Evolutionary conservation across 2,329 filamentous ascomycete species (phyloP), one percentile per base, ranked within the genome.

Genomic region (Cordyceps pruinosa): DNA sequence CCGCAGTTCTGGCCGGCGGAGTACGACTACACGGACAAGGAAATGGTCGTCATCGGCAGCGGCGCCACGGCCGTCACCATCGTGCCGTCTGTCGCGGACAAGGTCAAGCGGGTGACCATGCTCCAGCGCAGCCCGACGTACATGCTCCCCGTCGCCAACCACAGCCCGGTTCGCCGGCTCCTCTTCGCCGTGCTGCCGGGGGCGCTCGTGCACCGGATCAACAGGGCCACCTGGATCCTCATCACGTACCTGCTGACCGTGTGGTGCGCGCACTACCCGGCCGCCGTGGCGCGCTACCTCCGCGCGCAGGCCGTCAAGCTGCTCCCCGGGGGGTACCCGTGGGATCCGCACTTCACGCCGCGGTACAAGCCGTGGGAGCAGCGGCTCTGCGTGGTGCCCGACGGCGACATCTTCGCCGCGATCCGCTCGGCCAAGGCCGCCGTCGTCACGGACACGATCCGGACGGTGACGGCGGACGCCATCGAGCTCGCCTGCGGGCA

Each of bases 41-140:
- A 82, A 41, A 76, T 93, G 21, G 79, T 89, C 42, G 77, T 93
- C 58, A 82, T 94, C 59, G 89, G 89, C 15, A 87, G 82, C n/a
- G 90, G 90, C 7, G 90, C 90, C 2, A 95, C 90, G 0, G 87
- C 89, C 7, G 73, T 93, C 48, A 94, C 90, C 0, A 77, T 96
- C 1, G 70, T 95, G 4, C 90, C 90, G 0, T 81, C 78, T 46
- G 72, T 95, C 44, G 82, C 84, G 1, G 73, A 87, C 45, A 81
- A 79, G 41, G 88, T 87, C 6, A 73, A 72, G 6, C 78, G 81
- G 10, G 84, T 90, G 21, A 93, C 88, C 1, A 90, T 93, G 82
- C 77, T 95, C 2, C 90, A 95, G 72, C 83, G 90, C 56, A 90
- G 85, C 46, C 90, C 90, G 0, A 81, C 80, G 0, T 92, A 90